A percentile compares a stretch with the other conserved stretches of the same genome.
Evolutionary conservation across 228 moss, liverwort and hornwort species (phyloP).

Genomic region (Sphagnum magellanicum): DNA sequence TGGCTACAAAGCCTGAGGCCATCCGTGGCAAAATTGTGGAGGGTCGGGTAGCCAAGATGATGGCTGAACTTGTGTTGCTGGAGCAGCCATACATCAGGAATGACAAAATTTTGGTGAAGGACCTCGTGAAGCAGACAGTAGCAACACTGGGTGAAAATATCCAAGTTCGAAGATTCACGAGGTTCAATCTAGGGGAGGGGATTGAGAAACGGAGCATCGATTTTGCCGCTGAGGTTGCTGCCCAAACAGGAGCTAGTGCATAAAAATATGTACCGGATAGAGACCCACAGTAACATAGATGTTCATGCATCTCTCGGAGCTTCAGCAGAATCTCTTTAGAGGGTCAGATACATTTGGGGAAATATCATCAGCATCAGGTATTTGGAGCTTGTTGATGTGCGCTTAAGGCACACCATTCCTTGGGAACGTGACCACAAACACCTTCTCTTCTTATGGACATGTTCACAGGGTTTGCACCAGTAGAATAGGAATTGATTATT

Average conservation of each 20-base stretch:
- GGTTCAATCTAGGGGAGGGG: slow-evolving; percentile 88
- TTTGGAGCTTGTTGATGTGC: too few species aligned
- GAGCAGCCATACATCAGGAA: slow-evolving; percentile 94
- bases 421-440: neutral
- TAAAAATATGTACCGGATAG: slow-evolving; percentile 6
- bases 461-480: neutral
- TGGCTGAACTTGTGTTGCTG: slow-evolving; percentile 73
- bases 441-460: neutral
- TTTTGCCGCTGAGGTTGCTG: slow-evolving; percentile 94
- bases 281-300: slow-evolving; percentile 1
- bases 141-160: slow-evolving; percentile 86
- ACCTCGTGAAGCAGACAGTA: slow-evolving; percentile 75
- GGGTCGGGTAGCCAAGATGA: slow-evolving; percentile 70
- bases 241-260: slow-evolving; percentile 52
- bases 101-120: slow-evolving; percentile 71
- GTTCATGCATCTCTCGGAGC: neutral
- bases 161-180: slow-evolving; percentile 75
- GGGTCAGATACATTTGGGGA: too few species aligned
- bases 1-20: slow-evolving; percentile 70
- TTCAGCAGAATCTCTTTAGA: neutral
- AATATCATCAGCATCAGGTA: too few species aligned
- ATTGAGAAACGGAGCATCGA: slow-evolving; percentile 74
- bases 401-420: neutral
- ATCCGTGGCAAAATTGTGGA: slow-evolving; percentile 84
- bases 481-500: neutral